Evolutionary conservation across 305 asterid species (phyloP).

Genomic region (Lippia alba): DNA sequence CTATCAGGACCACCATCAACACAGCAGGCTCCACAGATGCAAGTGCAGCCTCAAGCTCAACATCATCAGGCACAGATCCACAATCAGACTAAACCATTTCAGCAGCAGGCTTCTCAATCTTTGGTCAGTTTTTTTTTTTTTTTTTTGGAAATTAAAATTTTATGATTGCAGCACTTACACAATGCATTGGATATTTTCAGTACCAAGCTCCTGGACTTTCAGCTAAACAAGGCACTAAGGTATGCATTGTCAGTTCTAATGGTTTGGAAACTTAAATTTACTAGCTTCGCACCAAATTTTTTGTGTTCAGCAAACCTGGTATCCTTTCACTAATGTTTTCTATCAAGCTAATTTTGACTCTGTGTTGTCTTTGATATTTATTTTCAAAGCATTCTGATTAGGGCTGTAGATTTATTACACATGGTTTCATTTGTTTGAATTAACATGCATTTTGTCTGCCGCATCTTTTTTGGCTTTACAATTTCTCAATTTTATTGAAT

Average conservation of each 20-base stretch:
- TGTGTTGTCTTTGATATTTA: conserved; percentile 7
- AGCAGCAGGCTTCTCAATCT: conserved; percentile 70
- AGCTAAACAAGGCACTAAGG: conserved; percentile 68
- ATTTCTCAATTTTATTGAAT: conserved; percentile 9
- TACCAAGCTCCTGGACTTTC: conserved; percentile 64
- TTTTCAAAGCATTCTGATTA: conserved; percentile 4
- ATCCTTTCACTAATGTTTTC: conserved; percentile 8
- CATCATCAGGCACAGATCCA: conserved; percentile 59
- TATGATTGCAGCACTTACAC: conserved; percentile 30
- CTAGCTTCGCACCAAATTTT: neutral
- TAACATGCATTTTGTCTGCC: neutral
- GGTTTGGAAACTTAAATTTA: conserved; percentile 12
- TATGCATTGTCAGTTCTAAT: conserved; percentile 29
- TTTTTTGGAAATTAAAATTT: conserved; percentile 26
- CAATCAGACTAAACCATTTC: conserved; percentile 51
- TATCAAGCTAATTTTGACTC: neutral
- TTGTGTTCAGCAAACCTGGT: conserved; percentile 4
- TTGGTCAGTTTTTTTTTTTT: conserved; percentile 49
- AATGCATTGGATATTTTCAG: conserved; percentile 47
- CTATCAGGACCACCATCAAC: conserved; percentile 52
- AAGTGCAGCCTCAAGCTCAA: conserved; percentile 61
- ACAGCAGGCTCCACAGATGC: conserved; percentile 65
- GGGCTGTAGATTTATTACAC: neutral
- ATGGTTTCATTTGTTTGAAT: neutral
- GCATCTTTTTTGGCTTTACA: neutral